These are phyloP conservation scores for Aegilops bicornis DNA, from an alignment of 176 grass and related monocot species.

Conservation along the genomic window DNA sequence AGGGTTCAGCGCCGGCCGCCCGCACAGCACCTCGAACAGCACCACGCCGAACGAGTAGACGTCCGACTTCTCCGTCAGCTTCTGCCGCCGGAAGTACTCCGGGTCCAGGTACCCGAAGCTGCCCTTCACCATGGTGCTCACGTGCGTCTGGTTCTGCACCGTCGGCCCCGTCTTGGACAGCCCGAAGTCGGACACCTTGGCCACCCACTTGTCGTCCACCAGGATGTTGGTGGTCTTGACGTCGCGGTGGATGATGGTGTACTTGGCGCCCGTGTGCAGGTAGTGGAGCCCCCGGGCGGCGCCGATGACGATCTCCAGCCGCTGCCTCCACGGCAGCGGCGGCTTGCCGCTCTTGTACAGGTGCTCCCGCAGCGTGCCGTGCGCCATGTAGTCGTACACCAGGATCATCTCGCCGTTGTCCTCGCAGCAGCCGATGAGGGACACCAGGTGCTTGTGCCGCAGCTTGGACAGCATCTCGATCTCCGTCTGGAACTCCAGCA, in stretches of 20 bases:
- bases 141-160: constrained; percentile 65
- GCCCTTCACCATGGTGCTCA: constrained; percentile 90
- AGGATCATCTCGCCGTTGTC: constrained; percentile 52
- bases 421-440: constrained; percentile 52
- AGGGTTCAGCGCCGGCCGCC: constrained; percentile 57
- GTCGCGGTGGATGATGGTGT: constrained; percentile 89
- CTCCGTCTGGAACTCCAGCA: constrained; percentile 54
- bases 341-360: constrained; percentile 61
- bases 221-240: constrained; percentile 94
- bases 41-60: constrained; percentile 85
- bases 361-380: constrained; percentile 52
- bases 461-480: constrained; percentile 60
- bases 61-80: constrained; percentile 79
- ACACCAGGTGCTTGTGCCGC: constrained; percentile 54
- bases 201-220: constrained; percentile 66
- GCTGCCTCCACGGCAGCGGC: constrained; percentile 56
- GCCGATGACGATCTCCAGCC: constrained; percentile 78
- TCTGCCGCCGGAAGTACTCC: constrained; percentile 74
- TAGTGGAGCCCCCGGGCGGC: constrained; percentile 75
- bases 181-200: constrained; percentile 83
- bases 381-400: constrained; percentile 49
- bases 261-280: constrained; percentile 78
- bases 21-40: constrained; percentile 76
- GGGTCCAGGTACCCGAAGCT: constrained; percentile 89
- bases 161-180: constrained; percentile 74